phyloP scores from a whole-genome alignment of 805 yeast genomes.

The Ogataea zsoltii region DNA sequence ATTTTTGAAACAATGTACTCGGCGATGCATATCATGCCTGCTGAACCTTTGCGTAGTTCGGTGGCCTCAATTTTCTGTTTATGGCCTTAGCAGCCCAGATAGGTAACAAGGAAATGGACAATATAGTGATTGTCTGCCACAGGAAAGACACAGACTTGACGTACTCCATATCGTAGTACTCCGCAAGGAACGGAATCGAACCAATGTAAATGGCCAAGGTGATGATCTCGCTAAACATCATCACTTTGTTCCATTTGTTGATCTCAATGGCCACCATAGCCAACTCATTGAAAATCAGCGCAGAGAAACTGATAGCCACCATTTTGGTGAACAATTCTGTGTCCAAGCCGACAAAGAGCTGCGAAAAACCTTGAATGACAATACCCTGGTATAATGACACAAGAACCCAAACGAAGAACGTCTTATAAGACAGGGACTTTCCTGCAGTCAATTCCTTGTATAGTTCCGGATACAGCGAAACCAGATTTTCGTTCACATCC shows the following conservation, averaged over 20 bases:
- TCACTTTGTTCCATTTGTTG: constrained; percentile 83
- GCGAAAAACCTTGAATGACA: constrained; percentile 81
- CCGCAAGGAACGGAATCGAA: constrained; percentile 80
- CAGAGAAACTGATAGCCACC: constrained; percentile 87
- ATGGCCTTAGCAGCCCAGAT: constrained; percentile 84
- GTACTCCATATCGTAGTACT: constrained; percentile 78
- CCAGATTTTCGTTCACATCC: constrained; percentile 87
- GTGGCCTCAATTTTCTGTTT: constrained; percentile 80
- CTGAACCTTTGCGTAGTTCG: constrained; percentile 96
- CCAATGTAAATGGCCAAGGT: constrained; percentile 68
- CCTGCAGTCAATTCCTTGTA: constrained; percentile 92
- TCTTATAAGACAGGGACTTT: constrained; percentile 77
- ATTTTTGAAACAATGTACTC: neutral
- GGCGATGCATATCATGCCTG: constrained; percentile 45
- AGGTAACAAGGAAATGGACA: constrained; percentile 76
- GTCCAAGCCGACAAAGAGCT: constrained; percentile 66
- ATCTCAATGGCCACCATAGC: constrained; percentile 92
- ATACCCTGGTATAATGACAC: constrained; percentile 91
- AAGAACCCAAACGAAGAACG: constrained; percentile 89
- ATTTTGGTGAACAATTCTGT: constrained; percentile 57
- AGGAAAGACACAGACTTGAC: constrained; percentile 57
- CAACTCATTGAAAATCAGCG: constrained; percentile 80
- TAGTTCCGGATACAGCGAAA: constrained; percentile 89
- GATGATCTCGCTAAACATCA: constrained; percentile 70
- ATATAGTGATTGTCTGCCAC: constrained; percentile 68